These are phyloP conservation scores for Hemileccinum impolitum DNA, from an alignment of 768 basidiomycete species.

Conservation along the genomic window DNA sequence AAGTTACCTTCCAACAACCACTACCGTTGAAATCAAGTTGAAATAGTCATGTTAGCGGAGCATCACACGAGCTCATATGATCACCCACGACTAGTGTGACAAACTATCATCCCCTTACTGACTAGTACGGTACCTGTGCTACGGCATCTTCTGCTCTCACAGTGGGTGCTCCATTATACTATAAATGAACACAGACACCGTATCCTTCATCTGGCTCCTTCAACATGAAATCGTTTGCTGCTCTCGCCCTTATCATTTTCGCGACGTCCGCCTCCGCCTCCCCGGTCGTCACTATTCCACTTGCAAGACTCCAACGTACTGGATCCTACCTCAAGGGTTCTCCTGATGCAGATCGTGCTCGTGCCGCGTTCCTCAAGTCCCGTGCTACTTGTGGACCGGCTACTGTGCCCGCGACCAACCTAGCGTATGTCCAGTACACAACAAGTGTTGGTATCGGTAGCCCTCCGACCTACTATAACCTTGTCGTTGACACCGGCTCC, in stretches of 20 bases:
- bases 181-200: too few species aligned
- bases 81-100: too few species aligned
- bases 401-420: conserved; percentile 9
- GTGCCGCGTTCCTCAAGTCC: conserved; percentile 3
- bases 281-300: neutral
- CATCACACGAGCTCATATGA: too few species aligned
- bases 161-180: too few species aligned
- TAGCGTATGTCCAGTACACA: conserved; percentile 14
- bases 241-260: conserved; percentile 1
- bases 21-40: too few species aligned
- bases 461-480: conserved; percentile 22
- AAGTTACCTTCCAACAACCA: too few species aligned
- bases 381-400: neutral
- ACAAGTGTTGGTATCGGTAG: conserved; percentile 21
- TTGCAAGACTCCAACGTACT: conserved; percentile 3
- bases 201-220: neutral
- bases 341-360: conserved; percentile 11
- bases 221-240: conserved; percentile 5
- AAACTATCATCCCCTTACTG: too few species aligned
- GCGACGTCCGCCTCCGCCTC: conserved; percentile 5
- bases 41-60: too few species aligned
- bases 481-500: conserved; percentile 28
- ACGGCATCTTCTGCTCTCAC: neutral
- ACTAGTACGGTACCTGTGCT: too few species aligned
- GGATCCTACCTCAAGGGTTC: conserved; percentile 11